Base-by-base conservation (phyloP, 2,329 filamentous ascomycete species). In the Stagonosporopsis tanaceti region DNA sequence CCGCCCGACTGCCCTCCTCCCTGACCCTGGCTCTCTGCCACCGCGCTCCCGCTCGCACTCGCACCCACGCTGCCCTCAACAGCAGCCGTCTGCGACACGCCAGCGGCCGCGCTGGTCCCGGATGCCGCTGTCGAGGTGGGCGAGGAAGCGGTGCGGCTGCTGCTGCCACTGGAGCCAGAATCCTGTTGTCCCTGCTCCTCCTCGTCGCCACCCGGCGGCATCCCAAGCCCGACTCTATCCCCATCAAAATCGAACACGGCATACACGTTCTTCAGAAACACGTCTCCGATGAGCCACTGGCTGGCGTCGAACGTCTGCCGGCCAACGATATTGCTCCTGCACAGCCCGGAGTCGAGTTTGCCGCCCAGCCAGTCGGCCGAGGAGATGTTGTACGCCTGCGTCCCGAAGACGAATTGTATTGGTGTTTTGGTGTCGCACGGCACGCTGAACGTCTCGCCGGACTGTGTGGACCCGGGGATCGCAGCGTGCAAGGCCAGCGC, bases 251-350 rank as follows among this genome's bases (percentile, higher is more conserved):
- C 93, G 72, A 96, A 96, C 24, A 95, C 88, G 1, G 87, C 82
- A 72, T 96, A 96, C 15, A 96, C 92, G 66, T 96, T 96, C 79
- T 96, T 96, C 60, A 97, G 78, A 67, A 96, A 96, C 0, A 89
- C 86, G 64, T 93, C 92, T 2, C 93, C 93, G 1, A 96, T 77
- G n/a, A 97, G 81, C 92, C 92, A 96, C 27, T 87, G 77, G 32
- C 78, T 72, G 67, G 66, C 81, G 0, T 81, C 77, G 44, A 92
- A 87, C 14, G 91, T 86, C 70, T 89, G 84, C 25, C 87, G 82
- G 1, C 89, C 90, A 50, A 92, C 88, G 34, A 96, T 85, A 66
- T 91, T 93, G 73, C 90, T 93, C 17, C 85, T 65, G 62, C 85
- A 87, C 15, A 73, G 70, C 2, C 71, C 71, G 1, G 66, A 63